phyloP scores from a whole-genome alignment of 495 filamentous ascomycete species.

The Tuber borchii region DNA sequence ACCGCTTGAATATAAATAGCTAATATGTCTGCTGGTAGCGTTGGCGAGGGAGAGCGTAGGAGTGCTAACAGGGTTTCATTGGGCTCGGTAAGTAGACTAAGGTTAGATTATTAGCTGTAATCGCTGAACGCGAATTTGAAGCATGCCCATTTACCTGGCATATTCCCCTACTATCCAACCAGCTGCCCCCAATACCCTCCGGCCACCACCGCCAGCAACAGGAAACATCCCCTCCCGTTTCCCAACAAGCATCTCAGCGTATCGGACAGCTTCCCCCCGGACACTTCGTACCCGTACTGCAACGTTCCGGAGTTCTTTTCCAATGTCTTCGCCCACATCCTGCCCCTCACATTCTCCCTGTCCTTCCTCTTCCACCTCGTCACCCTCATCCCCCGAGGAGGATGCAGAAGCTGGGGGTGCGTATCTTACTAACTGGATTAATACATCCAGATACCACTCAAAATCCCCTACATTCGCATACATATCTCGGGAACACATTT shows the following conservation, averaged over 20 bases:
- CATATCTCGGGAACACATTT: conserved; percentile 86
- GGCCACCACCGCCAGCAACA: conserved; percentile 45
- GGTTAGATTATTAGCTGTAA: conserved; percentile 1
- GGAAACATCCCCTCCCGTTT: conserved; percentile 49
- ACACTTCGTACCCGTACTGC: conserved; percentile 85
- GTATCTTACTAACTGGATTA: conserved; percentile 71
- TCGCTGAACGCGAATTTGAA: not conserved
- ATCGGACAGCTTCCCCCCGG: conserved; percentile 65
- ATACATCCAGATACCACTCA: conserved; percentile 88
- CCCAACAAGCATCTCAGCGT: conserved; percentile 71
- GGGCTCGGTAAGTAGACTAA: conserved; percentile 51
- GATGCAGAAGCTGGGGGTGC: conserved; percentile 48
- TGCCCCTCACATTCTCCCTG: conserved; percentile 37
- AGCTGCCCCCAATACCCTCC: conserved; percentile 58
- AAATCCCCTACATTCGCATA: conserved; percentile 82
- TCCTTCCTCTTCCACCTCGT: conserved; percentile 22
- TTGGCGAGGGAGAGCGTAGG: conserved; percentile 57
- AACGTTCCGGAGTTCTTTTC: conserved; percentile 76
- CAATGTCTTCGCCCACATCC: conserved; percentile 66
- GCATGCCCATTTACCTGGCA: conserved; percentile 47
- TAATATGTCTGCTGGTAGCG: conserved; percentile 59
- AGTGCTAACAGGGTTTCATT: conserved; percentile 63
- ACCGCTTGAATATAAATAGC: conserved; percentile 77
- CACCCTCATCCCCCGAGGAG: conserved; percentile 15
- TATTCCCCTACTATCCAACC: conserved; percentile 89